A percentile compares a stretch with the other conserved stretches of the same genome.
Evolutionary conservation across 2,329 filamentous ascomycete species (phyloP).

Genomic region (Dendryphion nanum): DNA sequence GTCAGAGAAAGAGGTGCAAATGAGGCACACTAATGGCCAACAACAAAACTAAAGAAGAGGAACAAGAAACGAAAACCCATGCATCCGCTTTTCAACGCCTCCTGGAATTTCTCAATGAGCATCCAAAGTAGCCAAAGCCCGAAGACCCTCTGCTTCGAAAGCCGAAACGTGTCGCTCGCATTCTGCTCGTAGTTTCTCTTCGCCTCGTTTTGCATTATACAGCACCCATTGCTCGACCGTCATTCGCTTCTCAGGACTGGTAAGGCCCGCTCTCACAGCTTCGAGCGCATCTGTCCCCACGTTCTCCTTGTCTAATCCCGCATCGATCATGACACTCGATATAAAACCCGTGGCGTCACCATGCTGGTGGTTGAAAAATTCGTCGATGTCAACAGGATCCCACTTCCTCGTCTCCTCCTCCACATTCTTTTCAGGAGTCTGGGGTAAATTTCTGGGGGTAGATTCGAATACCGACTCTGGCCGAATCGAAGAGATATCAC

Average conservation of each 20-base stretch:
- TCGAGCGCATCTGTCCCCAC: slow-evolving; percentile 44
- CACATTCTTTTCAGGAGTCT: slow-evolving; percentile 42
- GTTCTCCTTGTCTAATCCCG: slow-evolving; percentile 31
- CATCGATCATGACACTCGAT: slow-evolving; percentile 27
- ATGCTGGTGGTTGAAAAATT: slow-evolving; percentile 53
- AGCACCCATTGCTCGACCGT: slow-evolving; percentile 91
- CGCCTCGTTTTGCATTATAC: slow-evolving; percentile 75
- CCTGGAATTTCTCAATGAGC: too few species aligned
- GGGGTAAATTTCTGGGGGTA: neutral
- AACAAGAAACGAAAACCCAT: too few species aligned
- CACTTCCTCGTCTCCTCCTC: slow-evolving; percentile 52
- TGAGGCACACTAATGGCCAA: too few species aligned
- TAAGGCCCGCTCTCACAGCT: slow-evolving; percentile 59
- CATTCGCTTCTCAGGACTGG: slow-evolving; percentile 80
- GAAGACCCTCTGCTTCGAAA: slow-evolving; percentile 80
- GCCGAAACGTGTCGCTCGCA: slow-evolving; percentile 79
- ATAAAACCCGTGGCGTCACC: slow-evolving; percentile 17
- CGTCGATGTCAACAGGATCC: slow-evolving; percentile 74
- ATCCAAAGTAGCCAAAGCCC: slow-evolving; percentile 69
- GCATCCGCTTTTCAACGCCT: too few species aligned
- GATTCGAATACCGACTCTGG: slow-evolving; percentile 17
- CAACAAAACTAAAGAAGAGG: too few species aligned
- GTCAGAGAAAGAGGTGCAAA: too few species aligned
- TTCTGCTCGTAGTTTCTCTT: slow-evolving; percentile 73
- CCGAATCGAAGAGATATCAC: neutral